Evolutionary conservation across 805 yeast species (phyloP), one percentile per base, ranked within the genome.

Genomic region (Cyberlindnera misumaiensis): DNA sequence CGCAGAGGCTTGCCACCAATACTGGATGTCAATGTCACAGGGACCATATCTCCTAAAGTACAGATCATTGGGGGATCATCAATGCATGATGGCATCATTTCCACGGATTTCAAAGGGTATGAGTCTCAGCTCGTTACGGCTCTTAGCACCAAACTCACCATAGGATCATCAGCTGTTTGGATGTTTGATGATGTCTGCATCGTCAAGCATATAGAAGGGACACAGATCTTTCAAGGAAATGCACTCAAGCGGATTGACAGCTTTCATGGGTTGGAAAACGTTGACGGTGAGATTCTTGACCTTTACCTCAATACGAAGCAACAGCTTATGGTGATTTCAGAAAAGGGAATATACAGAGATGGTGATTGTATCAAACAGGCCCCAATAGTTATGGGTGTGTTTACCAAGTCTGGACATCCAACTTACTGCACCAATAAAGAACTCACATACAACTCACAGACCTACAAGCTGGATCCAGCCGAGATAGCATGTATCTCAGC

Each of bases 31-130:
- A 48, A 50, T 20, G 34, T 53, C 8, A 34, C 51, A 2, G 55
- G 55, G 0, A 34, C 48, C 1, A 20, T 24, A 4, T 15, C 43
- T 3, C 55, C 55, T 3, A 54, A 54, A 27, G 11, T 54, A 5
- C 58, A 53, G 34, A 36, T 41, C 2, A 40, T 48, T 17, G 59
- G 59, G 6, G 59, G 58, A 1, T 26, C 35, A 11, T 42, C 42
- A 3, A 31, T 47, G 28, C 18, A 34, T 8, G 42, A 43, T 13
- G 59, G 59, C 1, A 18, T 50, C 2, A 44, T 54, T 0, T 37
- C 44, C 14, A 53, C 59, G 0, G 49, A 47, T 29, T 52, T 40
- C 36, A 41, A 41, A 31, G 57, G 56, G 2, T 51, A 18, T 27
- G 34, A 43, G 25, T 24, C 29, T 18, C 14, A 26, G 2, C 17